Conservation (phyloP, 2,329 filamentous ascomycete genomes). For the Paraphaeosphaeria sporulosa region DNA sequence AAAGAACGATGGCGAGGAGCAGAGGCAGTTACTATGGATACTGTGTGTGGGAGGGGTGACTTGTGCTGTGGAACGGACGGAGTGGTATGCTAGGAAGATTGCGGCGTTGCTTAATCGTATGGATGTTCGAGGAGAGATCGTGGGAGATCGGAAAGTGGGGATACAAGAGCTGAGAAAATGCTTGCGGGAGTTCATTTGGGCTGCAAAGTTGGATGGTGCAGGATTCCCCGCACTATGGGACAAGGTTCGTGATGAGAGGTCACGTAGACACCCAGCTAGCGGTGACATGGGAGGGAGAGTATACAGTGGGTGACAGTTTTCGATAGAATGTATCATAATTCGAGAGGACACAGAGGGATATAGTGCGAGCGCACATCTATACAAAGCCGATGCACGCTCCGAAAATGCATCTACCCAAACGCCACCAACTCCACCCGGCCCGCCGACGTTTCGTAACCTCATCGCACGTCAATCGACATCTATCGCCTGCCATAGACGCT, state of each 20-base stretch:
- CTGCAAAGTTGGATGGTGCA: neutral
- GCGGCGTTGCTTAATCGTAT: neutral
- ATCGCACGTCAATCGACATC: neutral
- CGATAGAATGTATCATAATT: neutral
- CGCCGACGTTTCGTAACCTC: neutral
- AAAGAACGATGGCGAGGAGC: neutral
- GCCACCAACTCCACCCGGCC: neutral
- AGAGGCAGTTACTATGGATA: neutral
- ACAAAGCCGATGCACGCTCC: neutral
- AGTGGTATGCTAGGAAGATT: neutral
- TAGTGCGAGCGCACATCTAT: neutral
- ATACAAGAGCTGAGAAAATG: neutral
- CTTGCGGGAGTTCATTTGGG: neutral
- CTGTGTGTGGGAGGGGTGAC: neutral
- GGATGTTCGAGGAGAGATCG: neutral
- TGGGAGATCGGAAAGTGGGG: neutral
- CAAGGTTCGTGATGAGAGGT: neutral
- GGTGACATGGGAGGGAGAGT: neutral
- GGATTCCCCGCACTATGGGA: neutral
- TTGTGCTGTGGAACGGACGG: neutral
- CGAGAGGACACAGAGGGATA: neutral
- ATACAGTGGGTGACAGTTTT: neutral
- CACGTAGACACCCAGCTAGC: neutral
- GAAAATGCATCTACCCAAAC: neutral
- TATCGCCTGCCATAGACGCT: constrained; percentile 53